These are phyloP conservation scores for Boletus pseudo-olivaceus DNA, from an alignment of 768 basidiomycete genomes.

Conservation along the genomic window DNA sequence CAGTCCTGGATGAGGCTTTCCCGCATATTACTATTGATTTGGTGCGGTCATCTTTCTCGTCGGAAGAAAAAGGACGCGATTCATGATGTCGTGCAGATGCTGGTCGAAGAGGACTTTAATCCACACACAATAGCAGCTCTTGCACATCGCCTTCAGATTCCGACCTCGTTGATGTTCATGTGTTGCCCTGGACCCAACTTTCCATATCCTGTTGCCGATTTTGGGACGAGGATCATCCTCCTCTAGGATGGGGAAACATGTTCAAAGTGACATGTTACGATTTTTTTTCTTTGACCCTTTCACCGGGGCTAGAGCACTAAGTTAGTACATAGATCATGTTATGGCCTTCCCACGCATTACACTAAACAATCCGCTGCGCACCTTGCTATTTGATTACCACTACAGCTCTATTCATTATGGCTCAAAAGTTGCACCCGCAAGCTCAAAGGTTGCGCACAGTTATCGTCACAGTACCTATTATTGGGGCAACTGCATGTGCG, in stretches of 20 bases:
- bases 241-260: conserved; percentile 10
- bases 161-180: conserved; percentile 61
- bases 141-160: conserved; percentile 45
- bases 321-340: too few species aligned
- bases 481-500: conserved; percentile 62
- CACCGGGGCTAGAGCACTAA: too few species aligned
- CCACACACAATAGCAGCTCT: conserved; percentile 48
- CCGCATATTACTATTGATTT: conserved; percentile 63
- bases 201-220: conserved; percentile 42
- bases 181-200: conserved; percentile 51
- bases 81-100: conserved; percentile 32
- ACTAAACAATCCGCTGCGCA: neutral
- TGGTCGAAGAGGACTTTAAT: conserved; percentile 43
- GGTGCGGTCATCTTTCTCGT: conserved; percentile 29
- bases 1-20: conserved; percentile 61
- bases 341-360: neutral
- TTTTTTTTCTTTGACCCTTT: too few species aligned
- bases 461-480: conserved; percentile 61
- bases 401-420: conserved; percentile 13
- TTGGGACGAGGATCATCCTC: conserved; percentile 49
- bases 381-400: neutral
- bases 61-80: neutral
- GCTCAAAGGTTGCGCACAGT: conserved; percentile 48
- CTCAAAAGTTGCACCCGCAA: conserved; percentile 39
- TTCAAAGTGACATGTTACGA: too few species aligned